These are phyloP conservation scores for Termitomyces sp. DNA, from an alignment of 768 basidiomycete species.

Conservation along the genomic window DNA sequence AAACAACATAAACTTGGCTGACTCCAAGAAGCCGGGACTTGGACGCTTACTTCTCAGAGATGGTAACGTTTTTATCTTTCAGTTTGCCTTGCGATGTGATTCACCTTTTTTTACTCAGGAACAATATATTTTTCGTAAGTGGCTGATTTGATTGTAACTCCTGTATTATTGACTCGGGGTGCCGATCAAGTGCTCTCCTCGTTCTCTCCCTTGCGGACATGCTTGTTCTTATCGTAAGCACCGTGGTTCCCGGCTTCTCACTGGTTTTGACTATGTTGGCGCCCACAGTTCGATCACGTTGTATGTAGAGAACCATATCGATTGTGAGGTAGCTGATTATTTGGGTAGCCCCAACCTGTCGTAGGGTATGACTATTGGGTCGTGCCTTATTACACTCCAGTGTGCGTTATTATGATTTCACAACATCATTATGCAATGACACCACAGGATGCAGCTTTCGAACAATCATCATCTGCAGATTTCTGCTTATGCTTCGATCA, in stretches of 20 bases:
- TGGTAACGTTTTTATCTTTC: constrained; percentile 8
- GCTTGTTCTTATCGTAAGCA: constrained; percentile 24
- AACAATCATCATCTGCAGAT: constrained; percentile 31
- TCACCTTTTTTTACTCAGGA: constrained; percentile 1
- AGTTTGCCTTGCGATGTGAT: neutral
- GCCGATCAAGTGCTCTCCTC: constrained; percentile 19
- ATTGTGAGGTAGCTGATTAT: neutral
- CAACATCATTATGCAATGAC: neutral
- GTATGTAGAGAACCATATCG: neutral
- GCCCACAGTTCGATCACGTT: constrained; percentile 8
- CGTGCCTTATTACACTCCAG: constrained; percentile 30
- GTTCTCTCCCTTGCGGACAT: constrained; percentile 18
- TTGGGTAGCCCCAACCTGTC: constrained; percentile 21
- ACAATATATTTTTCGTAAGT: constrained; percentile 26
- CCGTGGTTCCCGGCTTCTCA: neutral
- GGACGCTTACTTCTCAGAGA: constrained; percentile 22
- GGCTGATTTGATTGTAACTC: neutral
- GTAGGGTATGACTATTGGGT: constrained; percentile 32
- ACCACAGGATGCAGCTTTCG: constrained; percentile 20
- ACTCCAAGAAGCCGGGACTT: constrained; percentile 19
- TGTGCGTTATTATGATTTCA: constrained; percentile 16
- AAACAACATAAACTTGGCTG: constrained; percentile 16
- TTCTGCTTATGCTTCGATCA: constrained; percentile 24
- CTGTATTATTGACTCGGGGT: neutral
- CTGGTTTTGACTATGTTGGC: neutral